These are phyloP conservation scores for Metschnikowia reukaufii DNA, from an alignment of 805 yeast genomes.

Conservation along the genomic window DNA sequence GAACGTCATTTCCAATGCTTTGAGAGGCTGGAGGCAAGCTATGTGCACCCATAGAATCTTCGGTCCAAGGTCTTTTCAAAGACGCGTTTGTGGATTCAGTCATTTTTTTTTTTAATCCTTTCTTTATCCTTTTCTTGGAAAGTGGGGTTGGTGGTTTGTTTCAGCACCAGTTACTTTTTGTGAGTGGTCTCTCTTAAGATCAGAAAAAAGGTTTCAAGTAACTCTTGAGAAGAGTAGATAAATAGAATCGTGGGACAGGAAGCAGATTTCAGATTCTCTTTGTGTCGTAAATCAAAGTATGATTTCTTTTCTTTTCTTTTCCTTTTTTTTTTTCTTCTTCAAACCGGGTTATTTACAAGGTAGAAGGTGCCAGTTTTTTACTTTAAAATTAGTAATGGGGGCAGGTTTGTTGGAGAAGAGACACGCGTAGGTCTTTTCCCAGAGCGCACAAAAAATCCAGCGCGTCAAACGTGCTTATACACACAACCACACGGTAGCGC, in stretches of 20 bases:
- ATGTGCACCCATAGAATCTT: constrained; percentile 27
- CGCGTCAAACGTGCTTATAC: background rate
- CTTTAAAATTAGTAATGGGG: constrained; percentile 1
- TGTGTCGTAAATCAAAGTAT: background rate
- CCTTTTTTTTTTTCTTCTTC: background rate
- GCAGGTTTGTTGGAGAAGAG: constrained; percentile 3
- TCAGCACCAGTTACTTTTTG: background rate
- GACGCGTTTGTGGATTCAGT: constrained; percentile 1
- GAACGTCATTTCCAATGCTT: constrained; percentile 9
- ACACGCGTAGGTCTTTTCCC: constrained; percentile 5
- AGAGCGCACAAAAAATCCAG: too few species aligned
- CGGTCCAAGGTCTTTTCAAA: constrained; percentile 15
- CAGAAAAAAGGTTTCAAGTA: background rate
- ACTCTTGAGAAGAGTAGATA: too few species aligned
- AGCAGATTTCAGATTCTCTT: too few species aligned
- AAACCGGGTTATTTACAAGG: background rate
- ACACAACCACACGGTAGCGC: background rate
- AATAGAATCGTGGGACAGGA: too few species aligned
- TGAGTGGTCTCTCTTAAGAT: background rate
- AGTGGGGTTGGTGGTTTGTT: background rate
- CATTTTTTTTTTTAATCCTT: background rate
- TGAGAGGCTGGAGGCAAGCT: constrained; percentile 34
- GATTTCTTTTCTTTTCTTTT: background rate
- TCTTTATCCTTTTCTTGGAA: background rate
- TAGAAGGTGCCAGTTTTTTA: background rate